These are phyloP conservation scores for Takashimella koratensis DNA, from an alignment of 1,284 basidiomycete species.

Conservation along the genomic window DNA sequence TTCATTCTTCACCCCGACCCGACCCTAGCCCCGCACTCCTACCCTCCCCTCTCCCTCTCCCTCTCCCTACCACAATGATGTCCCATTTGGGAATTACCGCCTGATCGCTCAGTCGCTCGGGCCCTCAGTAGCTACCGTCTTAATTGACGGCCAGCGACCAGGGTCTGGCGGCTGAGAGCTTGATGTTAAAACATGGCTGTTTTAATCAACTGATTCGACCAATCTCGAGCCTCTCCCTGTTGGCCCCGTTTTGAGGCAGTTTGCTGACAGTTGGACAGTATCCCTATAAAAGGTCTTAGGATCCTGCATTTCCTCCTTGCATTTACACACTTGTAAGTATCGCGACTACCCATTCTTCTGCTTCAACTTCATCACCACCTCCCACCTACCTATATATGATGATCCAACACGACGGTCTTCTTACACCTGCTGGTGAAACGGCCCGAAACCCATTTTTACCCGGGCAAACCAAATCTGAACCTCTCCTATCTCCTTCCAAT, in stretches of 20 bases:
- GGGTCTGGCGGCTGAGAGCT: constrained; percentile 12
- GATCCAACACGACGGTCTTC: constrained; percentile 50
- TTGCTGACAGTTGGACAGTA: not conserved
- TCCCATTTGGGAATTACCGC: constrained; percentile 50
- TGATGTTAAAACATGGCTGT: constrained; percentile 51
- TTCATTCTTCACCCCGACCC: not conserved
- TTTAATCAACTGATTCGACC: constrained; percentile 47
- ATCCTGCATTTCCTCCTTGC: no score
- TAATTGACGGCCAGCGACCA: constrained; percentile 24
- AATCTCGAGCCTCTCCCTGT: no score
- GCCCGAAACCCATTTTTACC: constrained; percentile 40
- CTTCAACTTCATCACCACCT: not conserved
- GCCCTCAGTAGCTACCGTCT: constrained; percentile 29
- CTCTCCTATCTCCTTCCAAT: constrained; percentile 3
- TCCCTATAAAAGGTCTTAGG: no score
- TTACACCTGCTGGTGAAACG: constrained; percentile 41
- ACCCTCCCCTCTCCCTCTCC: not conserved
- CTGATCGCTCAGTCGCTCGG: constrained; percentile 36
- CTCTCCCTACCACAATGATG: constrained; percentile 32
- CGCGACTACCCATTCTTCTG: not conserved
- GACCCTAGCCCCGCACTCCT: not conserved
- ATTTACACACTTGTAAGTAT: no score
- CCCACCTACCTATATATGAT: constrained; percentile 34
- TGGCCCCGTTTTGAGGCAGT: no score
- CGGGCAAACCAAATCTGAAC: constrained; percentile 44